Conservation (phyloP, 129 eudicot genomes). For the Flaveria ramosissima region DNA sequence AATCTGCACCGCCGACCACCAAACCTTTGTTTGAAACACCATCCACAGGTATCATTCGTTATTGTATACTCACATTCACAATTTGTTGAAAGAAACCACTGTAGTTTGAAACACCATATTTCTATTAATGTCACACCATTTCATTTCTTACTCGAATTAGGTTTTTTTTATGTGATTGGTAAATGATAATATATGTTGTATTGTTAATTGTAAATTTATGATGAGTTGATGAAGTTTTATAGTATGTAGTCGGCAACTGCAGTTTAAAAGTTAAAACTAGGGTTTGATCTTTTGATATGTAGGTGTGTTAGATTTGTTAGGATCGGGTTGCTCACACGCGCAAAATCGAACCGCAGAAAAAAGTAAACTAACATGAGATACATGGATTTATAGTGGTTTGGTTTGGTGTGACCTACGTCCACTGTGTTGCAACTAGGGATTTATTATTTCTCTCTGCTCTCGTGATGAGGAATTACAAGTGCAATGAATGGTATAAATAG, state of each 20-base stretch:
- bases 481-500: no score
- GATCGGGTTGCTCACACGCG: no score
- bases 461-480: no score
- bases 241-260: not conserved
- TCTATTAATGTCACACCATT: conserved; percentile 6
- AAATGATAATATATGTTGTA: not conserved
- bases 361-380: no score
- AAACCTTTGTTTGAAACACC: conserved; percentile 40
- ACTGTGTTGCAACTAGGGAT: no score
- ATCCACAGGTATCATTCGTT: conserved; percentile 35
- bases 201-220: not conserved
- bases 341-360: no score
- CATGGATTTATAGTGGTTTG: no score
- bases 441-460: no score
- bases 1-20: conserved; percentile 36
- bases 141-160: conserved; percentile 9
- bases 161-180: conserved; percentile 1
- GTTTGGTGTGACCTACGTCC: no score
- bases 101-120: not conserved
- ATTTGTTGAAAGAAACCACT: not conserved
- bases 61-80: not conserved
- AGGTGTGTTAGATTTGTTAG: not conserved
- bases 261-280: conserved; percentile 9
- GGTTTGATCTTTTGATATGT: conserved; percentile 11
- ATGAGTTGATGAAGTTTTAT: not conserved